Percentiles rank a stretch among this genome's conserved stretches.
Evolutionary conservation across 2,329 filamentous ascomycete species (phyloP).

Genomic region (Akanthomyces muscarius): DNA sequence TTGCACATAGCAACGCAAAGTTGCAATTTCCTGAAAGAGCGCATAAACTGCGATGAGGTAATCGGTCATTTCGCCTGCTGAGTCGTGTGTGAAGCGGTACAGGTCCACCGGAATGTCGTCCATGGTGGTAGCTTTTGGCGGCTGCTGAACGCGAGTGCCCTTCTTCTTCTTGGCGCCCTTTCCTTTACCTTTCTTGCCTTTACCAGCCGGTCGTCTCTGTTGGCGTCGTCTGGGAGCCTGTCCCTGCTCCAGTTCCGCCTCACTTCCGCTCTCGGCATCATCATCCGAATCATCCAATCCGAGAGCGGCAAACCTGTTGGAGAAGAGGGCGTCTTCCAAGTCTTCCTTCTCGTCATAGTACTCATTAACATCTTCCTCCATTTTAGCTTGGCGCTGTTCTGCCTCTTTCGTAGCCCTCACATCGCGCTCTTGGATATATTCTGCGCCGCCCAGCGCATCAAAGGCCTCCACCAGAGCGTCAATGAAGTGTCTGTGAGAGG

Average conservation of each 20-base stretch:
- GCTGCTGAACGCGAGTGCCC: slow-evolving; percentile 10
- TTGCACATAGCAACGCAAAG: slow-evolving; percentile 39
- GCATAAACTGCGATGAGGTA: slow-evolving; percentile 42
- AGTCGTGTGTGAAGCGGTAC: slow-evolving; percentile 40
- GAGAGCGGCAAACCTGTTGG: slow-evolving; percentile 22
- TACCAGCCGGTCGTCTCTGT: neutral
- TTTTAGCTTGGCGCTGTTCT: neutral
- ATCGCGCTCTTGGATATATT: slow-evolving; percentile 21
- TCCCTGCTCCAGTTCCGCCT: neutral
- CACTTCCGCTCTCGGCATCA: slow-evolving; percentile 16
- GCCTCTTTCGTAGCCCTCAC: slow-evolving; percentile 15
- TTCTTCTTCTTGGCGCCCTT: slow-evolving; percentile 22
- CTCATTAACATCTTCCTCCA: neutral
- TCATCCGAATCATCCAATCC: slow-evolving; percentile 9
- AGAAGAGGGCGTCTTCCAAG: slow-evolving; percentile 16
- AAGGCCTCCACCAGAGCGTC: slow-evolving; percentile 36
- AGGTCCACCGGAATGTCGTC: slow-evolving; percentile 41
- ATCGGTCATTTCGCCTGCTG: slow-evolving; percentile 34
- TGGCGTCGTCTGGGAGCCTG: neutral
- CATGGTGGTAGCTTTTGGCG: slow-evolving; percentile 22
- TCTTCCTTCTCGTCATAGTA: slow-evolving; percentile 24
- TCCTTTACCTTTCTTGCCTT: slow-evolving; percentile 7
- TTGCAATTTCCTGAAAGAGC: slow-evolving; percentile 34
- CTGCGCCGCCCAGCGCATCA: slow-evolving; percentile 31
- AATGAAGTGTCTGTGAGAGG: slow-evolving; percentile 40